Evolutionary conservation across 2,329 filamentous ascomycete species (phyloP), one percentile per base, ranked within the genome.

Genomic region (Fusarium kyushuense): DNA sequence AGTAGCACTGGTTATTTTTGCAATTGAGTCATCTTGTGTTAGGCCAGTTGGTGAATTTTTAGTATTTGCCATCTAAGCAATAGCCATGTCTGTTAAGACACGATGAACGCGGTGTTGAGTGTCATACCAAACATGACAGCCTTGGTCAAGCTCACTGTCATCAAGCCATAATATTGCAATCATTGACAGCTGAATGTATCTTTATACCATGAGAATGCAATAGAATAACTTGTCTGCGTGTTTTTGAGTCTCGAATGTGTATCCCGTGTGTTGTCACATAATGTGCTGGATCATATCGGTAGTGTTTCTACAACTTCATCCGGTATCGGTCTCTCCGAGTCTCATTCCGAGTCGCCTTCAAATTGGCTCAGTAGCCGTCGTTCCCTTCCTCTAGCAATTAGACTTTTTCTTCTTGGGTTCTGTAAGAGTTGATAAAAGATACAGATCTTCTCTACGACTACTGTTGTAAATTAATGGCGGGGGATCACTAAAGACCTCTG

Each of bases 251-350:
- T n/a, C n/a, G n/a, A n/a, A n/a, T n/a, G n/a, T n/a, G n/a, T n/a
- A n/a, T n/a, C n/a, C 27, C 27, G 27, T 27, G n/a, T 38, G 12
- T 14, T 38, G 12, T 38, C 12, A 6, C 5, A n/a, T 13, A 21
- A 7, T 21, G n/a, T 38, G n/a, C 19, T 7, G 35, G 10, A 19
- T 14, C 6, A 19, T 21, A 38, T 19, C n/a, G 8, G 17, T 11
- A n/a, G n/a, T 21, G n/a, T 12, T 38, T 38, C 35, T 21, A 8
- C n/a, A 13, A 7, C n/a, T 38, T 14, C 8, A 25, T 30, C 51
- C 43, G 48, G 43, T 48, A 52, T 69, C 65, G 65, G 65, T 33
- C 36, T 38, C n/a, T 41, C 55, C 60, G 60, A 33, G n/a, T 38
- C 11, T 25, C 6, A 21, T 35, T 40, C 25, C 23, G 17, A 51